Conservation (phyloP, 2,329 filamentous ascomycete species). For the Hymenoscyphus fraxineus region DNA sequence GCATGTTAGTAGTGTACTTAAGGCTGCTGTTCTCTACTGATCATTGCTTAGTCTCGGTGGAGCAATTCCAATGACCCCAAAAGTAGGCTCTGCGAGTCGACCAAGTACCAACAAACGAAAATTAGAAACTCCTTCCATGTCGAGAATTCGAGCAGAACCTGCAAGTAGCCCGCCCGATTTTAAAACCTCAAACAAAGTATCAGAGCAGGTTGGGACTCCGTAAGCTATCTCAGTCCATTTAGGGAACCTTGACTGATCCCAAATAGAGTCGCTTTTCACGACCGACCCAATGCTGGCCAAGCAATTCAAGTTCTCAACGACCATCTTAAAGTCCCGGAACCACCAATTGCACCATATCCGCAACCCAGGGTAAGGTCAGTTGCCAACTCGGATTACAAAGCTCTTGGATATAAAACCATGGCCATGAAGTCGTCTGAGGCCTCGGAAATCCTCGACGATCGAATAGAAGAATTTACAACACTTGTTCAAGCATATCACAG, state of each 20-base stretch:
- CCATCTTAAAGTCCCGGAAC: conserved; percentile 62
- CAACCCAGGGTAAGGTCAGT: conserved; percentile 81
- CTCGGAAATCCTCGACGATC: conserved; percentile 89
- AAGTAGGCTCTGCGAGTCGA: conserved; percentile 29
- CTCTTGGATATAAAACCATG: conserved; percentile 86
- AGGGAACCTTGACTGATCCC: conserved; percentile 28
- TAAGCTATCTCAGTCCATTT: conserved; percentile 17
- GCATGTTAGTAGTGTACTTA: conserved; percentile 55
- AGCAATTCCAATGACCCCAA: conserved; percentile 61
- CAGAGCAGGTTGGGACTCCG: conserved; percentile 23
- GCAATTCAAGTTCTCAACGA: conserved; percentile 79
- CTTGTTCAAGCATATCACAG: conserved; percentile 70
- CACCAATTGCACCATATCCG: conserved; percentile 66
- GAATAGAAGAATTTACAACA: conserved; percentile 84
- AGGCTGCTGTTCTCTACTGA: conserved; percentile 22
- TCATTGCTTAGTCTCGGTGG: conserved; percentile 54
- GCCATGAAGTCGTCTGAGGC: conserved; percentile 92
- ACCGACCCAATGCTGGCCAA: conserved; percentile 76
- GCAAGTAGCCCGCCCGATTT: conserved; percentile 44
- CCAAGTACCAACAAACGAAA: conserved; percentile 31
- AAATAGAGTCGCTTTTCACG: conserved; percentile 62
- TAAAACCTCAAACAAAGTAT: conserved; percentile 38
- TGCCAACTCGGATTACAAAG: conserved; percentile 83
- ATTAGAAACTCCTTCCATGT: conserved; percentile 46
- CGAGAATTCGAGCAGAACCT: conserved; percentile 43